Evolutionary conservation across 1,284 basidiomycete species (phyloP).

Genomic region (Ganoderma boninense): DNA sequence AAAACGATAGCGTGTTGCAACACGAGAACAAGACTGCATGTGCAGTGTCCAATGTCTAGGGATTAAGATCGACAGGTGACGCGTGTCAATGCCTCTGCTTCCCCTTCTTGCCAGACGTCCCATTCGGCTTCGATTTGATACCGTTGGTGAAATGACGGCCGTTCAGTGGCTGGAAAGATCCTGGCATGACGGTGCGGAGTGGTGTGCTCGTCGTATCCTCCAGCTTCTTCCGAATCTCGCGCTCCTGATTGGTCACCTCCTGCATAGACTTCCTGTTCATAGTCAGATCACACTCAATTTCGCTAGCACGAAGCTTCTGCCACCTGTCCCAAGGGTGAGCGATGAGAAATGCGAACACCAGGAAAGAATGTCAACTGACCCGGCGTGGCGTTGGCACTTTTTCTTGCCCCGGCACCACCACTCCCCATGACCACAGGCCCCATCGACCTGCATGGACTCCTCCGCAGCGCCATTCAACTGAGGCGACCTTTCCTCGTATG

Average conservation of each 20-base stretch:
- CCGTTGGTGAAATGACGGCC: conserved; percentile 41
- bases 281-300: conserved; percentile 76
- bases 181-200: conserved; percentile 37
- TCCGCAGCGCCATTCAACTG: conserved; percentile 40
- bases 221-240: conserved; percentile 75
- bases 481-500: conserved; percentile 60
- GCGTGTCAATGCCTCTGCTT: conserved; percentile 59
- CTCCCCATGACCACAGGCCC: conserved; percentile 51
- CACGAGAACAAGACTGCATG: conserved; percentile 7
- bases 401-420: conserved; percentile 82
- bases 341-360: not conserved
- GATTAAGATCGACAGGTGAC: not conserved
- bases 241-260: conserved; percentile 73
- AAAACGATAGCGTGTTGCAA: conserved; percentile 6
- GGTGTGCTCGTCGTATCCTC: conserved; percentile 72
- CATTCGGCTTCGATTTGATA: conserved; percentile 50
- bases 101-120: conserved; percentile 59
- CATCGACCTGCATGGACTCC: conserved; percentile 54
- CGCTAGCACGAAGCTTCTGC: conserved; percentile 78
- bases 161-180: conserved; percentile 51
- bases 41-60: not conserved
- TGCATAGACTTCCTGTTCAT: conserved; percentile 68
- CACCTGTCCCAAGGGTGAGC: conserved; percentile 55
- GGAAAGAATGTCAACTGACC: conserved; percentile 49
- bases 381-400: conserved; percentile 80